Evolutionary conservation across 305 asterid genomes (phyloP).

Genomic region (Fraxinus floribunda): DNA sequence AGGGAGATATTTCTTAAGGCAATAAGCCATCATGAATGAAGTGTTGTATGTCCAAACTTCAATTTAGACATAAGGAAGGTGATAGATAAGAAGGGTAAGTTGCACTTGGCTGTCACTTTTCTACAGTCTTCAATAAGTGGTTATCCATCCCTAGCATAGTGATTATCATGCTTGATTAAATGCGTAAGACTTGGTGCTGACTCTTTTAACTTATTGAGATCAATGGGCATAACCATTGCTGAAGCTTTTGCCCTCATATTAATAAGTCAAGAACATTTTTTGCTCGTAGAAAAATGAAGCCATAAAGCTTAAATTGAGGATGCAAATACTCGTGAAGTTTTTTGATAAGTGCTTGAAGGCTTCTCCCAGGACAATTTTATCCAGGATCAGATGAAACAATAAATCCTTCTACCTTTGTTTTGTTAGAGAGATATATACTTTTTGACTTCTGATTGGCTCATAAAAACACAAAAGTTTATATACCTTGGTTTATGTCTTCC

Average conservation of each 20-base stretch:
- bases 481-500: conserved; percentile 1
- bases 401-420: conserved; percentile 8
- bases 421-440: not conserved
- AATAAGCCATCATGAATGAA: not conserved
- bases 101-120: conserved; percentile 7
- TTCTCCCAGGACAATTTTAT: not conserved
- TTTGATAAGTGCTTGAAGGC: not conserved
- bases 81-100: not conserved
- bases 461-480: not conserved
- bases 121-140: conserved; percentile 5
- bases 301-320: not conserved
- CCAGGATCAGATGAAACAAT: conserved; percentile 15
- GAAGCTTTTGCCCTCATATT: not conserved
- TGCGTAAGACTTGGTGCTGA: not conserved
- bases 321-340: not conserved
- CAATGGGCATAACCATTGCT: not conserved
- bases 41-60: not conserved
- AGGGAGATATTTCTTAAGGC: not conserved
- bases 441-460: not conserved
- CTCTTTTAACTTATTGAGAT: not conserved
- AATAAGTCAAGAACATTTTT: not conserved
- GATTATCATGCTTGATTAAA: not conserved
- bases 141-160: conserved; percentile 7
- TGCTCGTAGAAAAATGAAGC: conserved; percentile 7
- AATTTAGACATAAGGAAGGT: not conserved